Base-by-base conservation (phyloP, 768 basidiomycete species). In the Paxillus rubicundulus region DNA sequence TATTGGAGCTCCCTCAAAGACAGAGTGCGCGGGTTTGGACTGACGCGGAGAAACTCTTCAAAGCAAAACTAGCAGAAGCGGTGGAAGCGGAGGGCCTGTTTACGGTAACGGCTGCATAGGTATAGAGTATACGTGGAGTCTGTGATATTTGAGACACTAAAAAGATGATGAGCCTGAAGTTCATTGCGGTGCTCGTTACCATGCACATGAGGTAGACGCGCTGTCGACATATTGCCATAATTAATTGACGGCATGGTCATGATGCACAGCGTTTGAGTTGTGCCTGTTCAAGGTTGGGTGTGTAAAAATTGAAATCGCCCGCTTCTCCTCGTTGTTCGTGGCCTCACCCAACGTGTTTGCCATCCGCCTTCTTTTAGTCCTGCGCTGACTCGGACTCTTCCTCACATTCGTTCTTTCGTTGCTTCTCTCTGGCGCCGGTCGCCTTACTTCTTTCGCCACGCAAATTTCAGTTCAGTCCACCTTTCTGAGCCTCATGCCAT, bases 21-120 rank as follows among this genome's bases (percentile, higher is more conserved):
- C 59, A 76, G 47, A 78, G 67, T 1, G 85, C 86, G 28, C 80
- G 85, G 14, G 92, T 95, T 3, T 98, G 96, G 96, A 77, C 76
- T 5, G 87, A 94, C 47, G 94, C 95, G 1, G 87, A 96, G 74
- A 81, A 75, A 64, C 72, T 98, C 39, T 98, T 86, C 80, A 77
- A 77, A 68, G 74, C 84, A 68, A 87, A 80, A 79, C 64, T 82
- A 32, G 74, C 69, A 2, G 83, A 82, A 61, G 85, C 82, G 1
- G 70, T 65, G 10, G 64, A 37, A 14, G 64, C 61, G 14, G 5
- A 16, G 9, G 21, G 18, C 4, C 45, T 17, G 13, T 51, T 5
- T 33, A 33, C 10, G 4, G 33, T 14, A 12, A 17, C 37, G 18
- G 24, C 24, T 4, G 24, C 21, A 24, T 24, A 24, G 21, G 24